Conservation (phyloP, 2,329 filamentous ascomycete species). For the Pochonia chlamydosporia region DNA sequence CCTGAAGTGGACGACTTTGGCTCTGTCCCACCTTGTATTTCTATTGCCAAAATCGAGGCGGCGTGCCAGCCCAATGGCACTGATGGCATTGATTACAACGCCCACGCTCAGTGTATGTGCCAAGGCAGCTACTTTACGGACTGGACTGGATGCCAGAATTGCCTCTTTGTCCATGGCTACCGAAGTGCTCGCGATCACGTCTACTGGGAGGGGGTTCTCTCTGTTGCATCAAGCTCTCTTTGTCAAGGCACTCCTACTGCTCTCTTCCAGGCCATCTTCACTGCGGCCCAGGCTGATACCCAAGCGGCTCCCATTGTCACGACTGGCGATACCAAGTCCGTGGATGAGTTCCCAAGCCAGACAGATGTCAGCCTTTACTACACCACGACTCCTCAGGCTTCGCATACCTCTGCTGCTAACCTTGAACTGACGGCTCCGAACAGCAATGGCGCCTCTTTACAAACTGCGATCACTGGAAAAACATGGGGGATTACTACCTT, state of each 20-base stretch:
- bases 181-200: constrained; percentile 27
- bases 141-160: constrained; percentile 36
- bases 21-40: constrained; percentile 21
- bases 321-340: constrained; percentile 22
- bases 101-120: constrained; percentile 35
- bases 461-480: no score
- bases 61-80: constrained; percentile 25
- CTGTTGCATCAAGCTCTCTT: constrained; percentile 26
- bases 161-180: constrained; percentile 33
- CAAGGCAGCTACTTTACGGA: constrained; percentile 35
- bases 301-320: constrained; percentile 16
- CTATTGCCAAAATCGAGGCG: constrained; percentile 22
- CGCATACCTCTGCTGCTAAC: constrained; percentile 13
- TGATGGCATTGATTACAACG: constrained; percentile 15
- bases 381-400: constrained; percentile 26
- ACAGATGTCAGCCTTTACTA: constrained; percentile 38
- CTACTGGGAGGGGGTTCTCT: constrained; percentile 29
- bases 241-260: constrained; percentile 33
- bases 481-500: no score
- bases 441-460: constrained; percentile 1
- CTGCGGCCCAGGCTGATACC: constrained; percentile 19
- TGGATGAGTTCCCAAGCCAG: constrained; percentile 27
- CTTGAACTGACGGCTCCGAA: constrained; percentile 8
- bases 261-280: constrained; percentile 27
- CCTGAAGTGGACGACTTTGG: constrained; percentile 1